phyloP scores from a whole-genome alignment of 371 early-diverging fungal genomes.

The Circinella umbellata region DNA sequence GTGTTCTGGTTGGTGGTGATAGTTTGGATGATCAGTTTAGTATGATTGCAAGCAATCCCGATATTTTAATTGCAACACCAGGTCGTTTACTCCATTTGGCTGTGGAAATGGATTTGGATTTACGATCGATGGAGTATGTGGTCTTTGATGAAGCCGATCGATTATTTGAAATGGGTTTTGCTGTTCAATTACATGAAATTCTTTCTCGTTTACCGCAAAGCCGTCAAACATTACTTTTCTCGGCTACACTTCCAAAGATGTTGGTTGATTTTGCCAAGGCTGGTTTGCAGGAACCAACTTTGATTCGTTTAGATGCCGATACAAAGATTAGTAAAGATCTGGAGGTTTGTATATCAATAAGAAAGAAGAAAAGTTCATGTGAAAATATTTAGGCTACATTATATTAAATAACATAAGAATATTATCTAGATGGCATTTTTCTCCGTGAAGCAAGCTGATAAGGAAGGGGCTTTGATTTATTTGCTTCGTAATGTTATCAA shows the following conservation, averaged over 20 bases:
- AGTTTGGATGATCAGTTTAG: slow-evolving; percentile 92
- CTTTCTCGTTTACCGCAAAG: slow-evolving; percentile 79
- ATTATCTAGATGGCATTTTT: slow-evolving; percentile 82
- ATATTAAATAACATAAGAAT: background rate
- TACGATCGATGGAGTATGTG: slow-evolving; percentile 91
- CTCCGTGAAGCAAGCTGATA: slow-evolving; percentile 78
- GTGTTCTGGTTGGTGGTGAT: slow-evolving; percentile 96
- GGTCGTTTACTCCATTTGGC: slow-evolving; percentile 96
- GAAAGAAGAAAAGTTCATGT: background rate
- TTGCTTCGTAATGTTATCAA: slow-evolving; percentile 81
- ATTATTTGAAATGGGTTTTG: slow-evolving; percentile 97
- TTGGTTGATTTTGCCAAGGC: slow-evolving; percentile 96
- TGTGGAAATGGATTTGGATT: slow-evolving; percentile 91
- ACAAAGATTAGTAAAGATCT: slow-evolving; percentile 92
- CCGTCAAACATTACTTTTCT: slow-evolving; percentile 93
- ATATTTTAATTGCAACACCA: slow-evolving; percentile 97
- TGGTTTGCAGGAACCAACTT: slow-evolving; percentile 90
- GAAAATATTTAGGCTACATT: too few relatives aligned
- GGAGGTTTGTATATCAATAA: slow-evolving; percentile 50
- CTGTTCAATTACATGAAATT: slow-evolving; percentile 93
- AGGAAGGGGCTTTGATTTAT: slow-evolving; percentile 90
- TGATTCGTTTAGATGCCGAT: slow-evolving; percentile 93
- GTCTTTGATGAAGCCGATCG: slow-evolving; percentile 99
- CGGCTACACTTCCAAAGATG: slow-evolving; percentile 92
- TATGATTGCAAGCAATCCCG: slow-evolving; percentile 91